Percentiles rank a stretch among this genome's conserved stretches.
phyloP scores from a whole-genome alignment of 108 stramenopile species.

The Schizochytrium sp. region DNA sequence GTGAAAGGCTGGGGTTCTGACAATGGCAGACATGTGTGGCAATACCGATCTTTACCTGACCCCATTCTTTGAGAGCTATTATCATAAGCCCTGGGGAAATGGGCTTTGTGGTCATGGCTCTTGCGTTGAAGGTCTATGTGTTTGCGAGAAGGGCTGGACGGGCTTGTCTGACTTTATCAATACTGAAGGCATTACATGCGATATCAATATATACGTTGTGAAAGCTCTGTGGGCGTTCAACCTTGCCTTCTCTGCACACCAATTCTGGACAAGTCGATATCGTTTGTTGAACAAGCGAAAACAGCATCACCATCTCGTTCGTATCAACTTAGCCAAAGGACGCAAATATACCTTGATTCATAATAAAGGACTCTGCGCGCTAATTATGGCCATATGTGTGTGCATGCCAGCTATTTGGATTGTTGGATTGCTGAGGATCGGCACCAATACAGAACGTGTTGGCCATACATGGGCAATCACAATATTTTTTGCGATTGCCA shows the following conservation, averaged over 20 bases:
- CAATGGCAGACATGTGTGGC: no score
- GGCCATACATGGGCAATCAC: not conserved
- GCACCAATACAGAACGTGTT: not conserved
- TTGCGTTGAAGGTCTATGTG: not conserved
- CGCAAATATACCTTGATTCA: not conserved
- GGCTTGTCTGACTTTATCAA: not conserved
- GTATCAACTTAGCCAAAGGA: not conserved
- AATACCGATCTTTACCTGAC: no score
- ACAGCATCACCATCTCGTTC: not conserved
- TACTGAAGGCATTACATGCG: not conserved
- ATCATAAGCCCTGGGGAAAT: not conserved
- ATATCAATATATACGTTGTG: not conserved
- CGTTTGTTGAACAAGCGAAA: not conserved
- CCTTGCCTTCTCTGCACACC: not conserved
- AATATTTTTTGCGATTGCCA: slow-evolving; percentile 28
- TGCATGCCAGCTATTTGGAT: not conserved
- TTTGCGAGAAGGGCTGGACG: slow-evolving; percentile 7
- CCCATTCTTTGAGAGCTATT: no score
- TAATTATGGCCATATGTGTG: not conserved
- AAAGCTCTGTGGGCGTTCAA: slow-evolving; percentile 25
- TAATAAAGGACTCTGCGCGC: not conserved
- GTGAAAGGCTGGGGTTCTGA: no score
- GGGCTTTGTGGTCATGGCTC: not conserved
- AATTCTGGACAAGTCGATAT: not conserved
- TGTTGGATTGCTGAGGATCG: not conserved